Conservation (phyloP, 108 stramenopile species). For the Epithemia pelagica region DNA sequence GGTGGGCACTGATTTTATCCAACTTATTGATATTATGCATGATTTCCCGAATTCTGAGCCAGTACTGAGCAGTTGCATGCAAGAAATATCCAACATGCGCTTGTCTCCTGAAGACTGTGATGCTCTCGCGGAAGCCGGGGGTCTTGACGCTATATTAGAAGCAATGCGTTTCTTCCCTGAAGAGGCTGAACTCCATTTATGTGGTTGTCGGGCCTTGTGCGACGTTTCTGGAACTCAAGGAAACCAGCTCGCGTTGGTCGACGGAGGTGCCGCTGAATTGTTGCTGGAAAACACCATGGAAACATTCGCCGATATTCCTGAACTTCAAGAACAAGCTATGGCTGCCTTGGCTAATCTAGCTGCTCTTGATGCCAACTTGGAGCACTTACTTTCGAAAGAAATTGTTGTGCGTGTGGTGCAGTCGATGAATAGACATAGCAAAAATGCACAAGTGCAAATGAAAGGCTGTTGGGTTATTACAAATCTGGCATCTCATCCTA, state of each 20-base stretch:
- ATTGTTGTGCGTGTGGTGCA: constrained; percentile 32
- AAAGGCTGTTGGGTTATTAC: constrained; percentile 54
- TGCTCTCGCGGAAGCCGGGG: constrained; percentile 21
- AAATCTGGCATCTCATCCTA: constrained; percentile 49
- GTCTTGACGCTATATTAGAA: constrained; percentile 26
- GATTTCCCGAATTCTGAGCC: constrained; percentile 4
- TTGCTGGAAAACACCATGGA: constrained; percentile 40
- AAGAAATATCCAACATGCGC: constrained; percentile 27
- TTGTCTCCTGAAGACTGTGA: constrained; percentile 24
- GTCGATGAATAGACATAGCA: constrained; percentile 53
- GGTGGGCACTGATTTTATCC: constrained; percentile 13
- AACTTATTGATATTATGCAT: constrained; percentile 17
- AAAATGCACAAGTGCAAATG: constrained; percentile 37
- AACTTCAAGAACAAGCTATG: constrained; percentile 53
- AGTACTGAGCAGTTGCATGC: constrained; percentile 20
- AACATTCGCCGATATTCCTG: constrained; percentile 29
- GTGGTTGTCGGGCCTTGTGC: constrained; percentile 52
- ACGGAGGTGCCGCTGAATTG: constrained; percentile 34
- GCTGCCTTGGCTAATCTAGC: constrained; percentile 60
- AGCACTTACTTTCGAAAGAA: constrained; percentile 19
- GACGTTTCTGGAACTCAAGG: constrained; percentile 35
- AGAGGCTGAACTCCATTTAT: constrained; percentile 33
- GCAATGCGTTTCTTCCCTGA: constrained; percentile 34
- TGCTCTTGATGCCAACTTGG: constrained; percentile 28
- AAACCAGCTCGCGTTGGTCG: constrained; percentile 42